Evolutionary conservation across 2,329 filamentous ascomycete genomes (phyloP), one percentile per base, ranked within the genome.

Genomic region (Lasiodiplodia sp.): DNA sequence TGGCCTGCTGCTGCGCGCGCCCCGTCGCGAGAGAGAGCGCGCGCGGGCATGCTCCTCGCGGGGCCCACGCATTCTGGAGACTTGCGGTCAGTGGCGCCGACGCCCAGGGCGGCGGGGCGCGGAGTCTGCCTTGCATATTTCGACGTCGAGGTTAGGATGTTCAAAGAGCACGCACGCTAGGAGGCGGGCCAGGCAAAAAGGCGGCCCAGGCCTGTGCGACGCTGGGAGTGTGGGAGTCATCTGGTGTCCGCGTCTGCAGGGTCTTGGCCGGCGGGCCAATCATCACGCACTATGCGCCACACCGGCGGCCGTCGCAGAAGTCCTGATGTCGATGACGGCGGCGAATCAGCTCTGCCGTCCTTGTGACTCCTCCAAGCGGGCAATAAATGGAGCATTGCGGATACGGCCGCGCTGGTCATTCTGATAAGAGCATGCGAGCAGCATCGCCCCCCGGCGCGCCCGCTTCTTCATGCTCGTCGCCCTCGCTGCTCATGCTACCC

Each of bases 191-290:
- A 58, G 55, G 55, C 55, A 38, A 60, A 58, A 60, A 63, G 60
- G 60, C 60, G 60, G 60, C 60, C 60, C 60, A 64, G 38, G 60
- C 60, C 28, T 51, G 58, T 63, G 60, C 47, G 60, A 52, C 47
- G 47, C 52, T 25, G 52, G n/a, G 37, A 23, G 57, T 23, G 55
- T 40, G 31, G 55, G 65, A 56, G 65, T 67, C 65, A 67, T 67
- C 65, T 67, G 65, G 51, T 66, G 47, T 58, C 63, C 37, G 37
- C 63, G 37, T 66, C 63, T 66, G 63, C 63, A 66, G 63, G 63
- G 63, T 66, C 63, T 66, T 52, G 47, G 28, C 47, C 49, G 62
- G 47, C 34, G n/a, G n/a, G 21, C 62, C 62, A 65, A 65, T 65
- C 28, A 47, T 31, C 62, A 18, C 37, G 28, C 47, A 34, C 62